Base-by-base conservation (phyloP, 23 red algal species). In the Gracilaria domingensis region DNA sequence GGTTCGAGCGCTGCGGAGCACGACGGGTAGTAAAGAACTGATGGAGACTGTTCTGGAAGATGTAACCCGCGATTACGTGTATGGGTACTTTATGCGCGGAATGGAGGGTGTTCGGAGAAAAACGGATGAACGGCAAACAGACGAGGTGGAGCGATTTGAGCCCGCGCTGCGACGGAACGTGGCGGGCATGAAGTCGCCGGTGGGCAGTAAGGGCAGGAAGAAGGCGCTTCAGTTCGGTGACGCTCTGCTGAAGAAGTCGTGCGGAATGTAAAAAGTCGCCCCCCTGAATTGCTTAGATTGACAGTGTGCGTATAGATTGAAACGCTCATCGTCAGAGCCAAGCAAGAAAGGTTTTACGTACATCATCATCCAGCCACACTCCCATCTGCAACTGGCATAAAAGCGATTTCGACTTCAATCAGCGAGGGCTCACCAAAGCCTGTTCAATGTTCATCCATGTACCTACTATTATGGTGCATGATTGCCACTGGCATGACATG, bases 11-110 rank as follows among this genome's bases (percentile, higher is more conserved):
- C 49, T 99, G 67, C 84, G 74, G 12, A 75, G 85, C 32, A 61
- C 96, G 28, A 59, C n/a, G 38, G 56, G 71, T 4, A 77, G 90
- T 24, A 59, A 74, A 23, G 74, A 83, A n/a, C 28, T 92, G 64
- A 30, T 96, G 56, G 33, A 47, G 30, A 58, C 79, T 13, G 86
- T 79, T 24, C 50, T 88, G 48, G 80, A 91, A 23, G 42, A 69
- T 4, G 65, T 96, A 24, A 61, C 92, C 20, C 75, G 94, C 45
- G 89, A 96, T 71, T 88, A 96, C 61, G 42, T 96, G 80, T 42
- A 47, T 24, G 40, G 25, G 21, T 82, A 82, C 44, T 61, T 90
- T 26, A 30, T 23, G 49, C 45, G 74, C 12, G 39, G 42, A 17
- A 33, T 48, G n/a, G 77, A 9, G 0, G 48, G 12, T 80, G 35